A percentile compares a stretch with the other conserved stretches of the same genome.
Conservation (phyloP, 441 rosid species). For the Bocquillonia castaneifolia region DNA sequence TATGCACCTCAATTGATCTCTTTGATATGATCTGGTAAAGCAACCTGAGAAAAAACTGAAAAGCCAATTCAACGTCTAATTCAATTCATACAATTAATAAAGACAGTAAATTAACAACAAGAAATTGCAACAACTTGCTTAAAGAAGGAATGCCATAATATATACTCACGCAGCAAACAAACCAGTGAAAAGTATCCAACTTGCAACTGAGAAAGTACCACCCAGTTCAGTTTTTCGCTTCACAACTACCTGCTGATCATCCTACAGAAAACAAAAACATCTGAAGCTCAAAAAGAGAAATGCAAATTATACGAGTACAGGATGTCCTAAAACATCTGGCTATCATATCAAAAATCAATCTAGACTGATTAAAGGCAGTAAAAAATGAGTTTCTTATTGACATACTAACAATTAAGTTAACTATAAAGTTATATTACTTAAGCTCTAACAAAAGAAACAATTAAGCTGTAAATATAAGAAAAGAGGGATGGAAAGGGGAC, state of each 20-base stretch:
- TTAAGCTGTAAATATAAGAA: no score
- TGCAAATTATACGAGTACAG: neutral
- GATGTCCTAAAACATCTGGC: neutral
- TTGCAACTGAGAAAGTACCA: constrained; percentile 86
- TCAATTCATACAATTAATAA: constrained; percentile 5
- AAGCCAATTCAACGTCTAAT: constrained; percentile 32
- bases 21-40: constrained; percentile 87
- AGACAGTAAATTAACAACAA: constrained; percentile 16
- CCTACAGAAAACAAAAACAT: constrained; percentile 34
- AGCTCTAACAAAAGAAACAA: no score
- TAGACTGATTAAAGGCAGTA: no score
- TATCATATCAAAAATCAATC: neutral
- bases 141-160: constrained; percentile 2
- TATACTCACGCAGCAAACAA: constrained; percentile 87
- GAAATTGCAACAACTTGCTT: neutral
- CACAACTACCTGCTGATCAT: constrained; percentile 70
- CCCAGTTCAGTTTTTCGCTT: constrained; percentile 97
- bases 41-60: constrained; percentile 65
- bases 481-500: no score
- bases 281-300: neutral
- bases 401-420: no score
- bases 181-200: constrained; percentile 92
- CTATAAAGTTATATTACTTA: no score
- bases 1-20: constrained; percentile 82
- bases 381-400: no score